Percentiles rank a stretch among this genome's conserved stretches.
These are phyloP conservation scores for Sugiyamaella neomexicana DNA, from an alignment of 1,139 yeast species.

Conservation along the genomic window DNA sequence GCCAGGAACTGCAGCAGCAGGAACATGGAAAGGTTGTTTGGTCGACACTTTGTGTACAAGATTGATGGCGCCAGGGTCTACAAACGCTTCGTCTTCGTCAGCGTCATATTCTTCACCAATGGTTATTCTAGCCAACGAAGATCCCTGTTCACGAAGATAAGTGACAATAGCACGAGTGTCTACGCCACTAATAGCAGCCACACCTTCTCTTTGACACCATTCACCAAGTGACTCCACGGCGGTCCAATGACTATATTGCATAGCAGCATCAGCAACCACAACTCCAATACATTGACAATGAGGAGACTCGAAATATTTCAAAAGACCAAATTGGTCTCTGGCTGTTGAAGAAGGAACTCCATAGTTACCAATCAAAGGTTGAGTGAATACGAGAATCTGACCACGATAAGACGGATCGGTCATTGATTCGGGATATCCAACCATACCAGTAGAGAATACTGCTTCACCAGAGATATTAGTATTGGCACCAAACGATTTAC, in stretches of 20 bases:
- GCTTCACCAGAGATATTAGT: constrained; percentile 93
- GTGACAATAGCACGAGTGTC: constrained; percentile 94
- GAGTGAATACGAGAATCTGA: constrained; percentile 93
- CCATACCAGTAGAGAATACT: constrained; percentile 94
- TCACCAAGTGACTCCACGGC: constrained; percentile 93
- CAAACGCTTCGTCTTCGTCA: constrained; percentile 86
- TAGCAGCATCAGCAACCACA: constrained; percentile 93
- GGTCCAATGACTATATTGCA: constrained; percentile 97
- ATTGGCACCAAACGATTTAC: constrained; percentile 93
- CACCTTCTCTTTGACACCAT: constrained; percentile 96
- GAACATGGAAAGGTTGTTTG: constrained; percentile 88
- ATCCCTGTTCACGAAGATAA: constrained; percentile 91
- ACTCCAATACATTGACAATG: constrained; percentile 91
- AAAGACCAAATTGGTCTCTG: constrained; percentile 78
- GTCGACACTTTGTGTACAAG: constrained; percentile 94
- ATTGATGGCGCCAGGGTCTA: constrained; percentile 88
- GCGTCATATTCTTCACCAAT: constrained; percentile 91
- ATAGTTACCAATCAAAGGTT: constrained; percentile 94
- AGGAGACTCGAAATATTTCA: constrained; percentile 90
- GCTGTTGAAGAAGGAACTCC: constrained; percentile 89
- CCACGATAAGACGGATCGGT: constrained; percentile 97
- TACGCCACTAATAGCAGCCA: constrained; percentile 95
- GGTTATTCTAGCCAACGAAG: constrained; percentile 85
- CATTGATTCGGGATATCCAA: constrained; percentile 98
- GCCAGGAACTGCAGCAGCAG: constrained; percentile 57